Percentiles rank a stretch among this genome's conserved stretches.
Evolutionary conservation across 805 yeast genomes (phyloP).

Genomic region (Pichia heedii): DNA sequence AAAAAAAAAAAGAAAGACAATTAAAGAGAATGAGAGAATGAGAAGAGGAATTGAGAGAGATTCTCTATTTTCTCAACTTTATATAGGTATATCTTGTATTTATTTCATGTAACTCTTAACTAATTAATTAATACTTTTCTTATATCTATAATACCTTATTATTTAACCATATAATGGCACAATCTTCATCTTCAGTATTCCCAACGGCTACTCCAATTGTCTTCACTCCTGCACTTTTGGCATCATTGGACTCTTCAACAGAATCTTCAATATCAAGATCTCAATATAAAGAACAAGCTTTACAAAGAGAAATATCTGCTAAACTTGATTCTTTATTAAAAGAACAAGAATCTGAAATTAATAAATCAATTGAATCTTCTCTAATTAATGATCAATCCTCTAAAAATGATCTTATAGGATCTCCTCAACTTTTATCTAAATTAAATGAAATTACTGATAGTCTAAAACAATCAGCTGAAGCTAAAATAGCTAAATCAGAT

Average conservation of each 20-base stretch:
- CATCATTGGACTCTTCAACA: slow-evolving; percentile 87
- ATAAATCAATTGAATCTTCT: slow-evolving; percentile 22
- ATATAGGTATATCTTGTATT: no score
- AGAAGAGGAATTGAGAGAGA: no score
- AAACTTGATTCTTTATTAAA: neutral
- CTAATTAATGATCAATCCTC: slow-evolving; percentile 10
- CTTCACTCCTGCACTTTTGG: slow-evolving; percentile 72
- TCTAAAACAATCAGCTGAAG: slow-evolving; percentile 24
- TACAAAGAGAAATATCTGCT: slow-evolving; percentile 40
- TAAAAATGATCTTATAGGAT: slow-evolving; percentile 19
- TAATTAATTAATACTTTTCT: no score
- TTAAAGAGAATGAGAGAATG: no score
- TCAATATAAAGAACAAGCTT: slow-evolving; percentile 56
- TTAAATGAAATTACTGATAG: slow-evolving; percentile 30
- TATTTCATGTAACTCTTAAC: no score
- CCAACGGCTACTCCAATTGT: slow-evolving; percentile 11
- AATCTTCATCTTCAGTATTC: neutral
- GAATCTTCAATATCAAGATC: slow-evolving; percentile 36
- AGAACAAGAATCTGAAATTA: slow-evolving; percentile 24
- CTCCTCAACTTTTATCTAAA: slow-evolving; percentile 23
- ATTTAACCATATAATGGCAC: no score
- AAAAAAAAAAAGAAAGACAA: no score
- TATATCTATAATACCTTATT: no score
- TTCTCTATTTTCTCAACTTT: no score
- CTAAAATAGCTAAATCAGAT: slow-evolving; percentile 27